These are phyloP conservation scores for Malassezia japonica DNA, from an alignment of 1,284 basidiomycete genomes.

Conservation along the genomic window DNA sequence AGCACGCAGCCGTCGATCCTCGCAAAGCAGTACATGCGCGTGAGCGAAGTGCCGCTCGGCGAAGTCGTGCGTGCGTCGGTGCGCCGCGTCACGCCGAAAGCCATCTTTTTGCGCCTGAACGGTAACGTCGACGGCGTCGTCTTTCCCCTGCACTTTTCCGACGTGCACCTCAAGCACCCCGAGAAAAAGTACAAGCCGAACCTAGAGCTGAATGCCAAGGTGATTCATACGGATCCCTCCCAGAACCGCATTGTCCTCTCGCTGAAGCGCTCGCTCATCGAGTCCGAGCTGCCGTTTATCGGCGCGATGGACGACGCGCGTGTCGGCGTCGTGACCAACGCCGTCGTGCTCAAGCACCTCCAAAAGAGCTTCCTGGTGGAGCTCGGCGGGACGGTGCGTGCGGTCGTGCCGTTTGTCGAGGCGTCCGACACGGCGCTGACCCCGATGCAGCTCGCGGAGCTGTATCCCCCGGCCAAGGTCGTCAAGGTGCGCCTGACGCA, in stretches of 20 bases:
- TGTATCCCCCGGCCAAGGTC: constrained; percentile 61
- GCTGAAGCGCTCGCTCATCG: constrained; percentile 80
- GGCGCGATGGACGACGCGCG: constrained; percentile 61
- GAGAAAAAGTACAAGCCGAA: constrained; percentile 77
- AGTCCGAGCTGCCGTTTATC: constrained; percentile 56
- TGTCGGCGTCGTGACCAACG: constrained; percentile 67
- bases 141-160: constrained; percentile 86
- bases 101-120: constrained; percentile 41
- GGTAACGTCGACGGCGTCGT: constrained; percentile 65
- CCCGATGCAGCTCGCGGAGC: constrained; percentile 53
- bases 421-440: constrained; percentile 26
- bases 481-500: constrained; percentile 75
- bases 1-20: constrained; percentile 74
- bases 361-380: constrained; percentile 37
- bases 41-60: constrained; percentile 59
- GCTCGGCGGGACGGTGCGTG: constrained; percentile 72
- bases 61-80: constrained; percentile 30
- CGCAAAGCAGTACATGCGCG: constrained; percentile 75
- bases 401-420: constrained; percentile 57
- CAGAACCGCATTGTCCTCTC: constrained; percentile 76
- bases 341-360: constrained; percentile 57
- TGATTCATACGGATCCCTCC: constrained; percentile 74
- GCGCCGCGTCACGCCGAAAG: constrained; percentile 30
- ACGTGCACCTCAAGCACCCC: constrained; percentile 63
- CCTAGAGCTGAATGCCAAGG: constrained; percentile 71